phyloP scores from a whole-genome alignment of 805 yeast genomes.

The Monosporozyma yasuniensis region DNA sequence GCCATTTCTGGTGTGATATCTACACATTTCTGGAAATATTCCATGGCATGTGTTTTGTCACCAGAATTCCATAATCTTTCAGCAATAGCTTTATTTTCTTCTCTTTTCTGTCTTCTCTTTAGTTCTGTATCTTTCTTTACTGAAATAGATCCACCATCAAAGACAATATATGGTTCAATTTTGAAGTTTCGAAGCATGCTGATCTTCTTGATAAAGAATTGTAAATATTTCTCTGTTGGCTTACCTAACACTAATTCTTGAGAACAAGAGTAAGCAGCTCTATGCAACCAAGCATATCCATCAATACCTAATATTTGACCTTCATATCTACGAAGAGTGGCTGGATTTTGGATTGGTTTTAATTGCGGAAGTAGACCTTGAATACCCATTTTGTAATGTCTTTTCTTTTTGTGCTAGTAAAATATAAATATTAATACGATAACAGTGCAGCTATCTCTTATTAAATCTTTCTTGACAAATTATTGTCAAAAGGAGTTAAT shows the following conservation, averaged over 20 bases:
- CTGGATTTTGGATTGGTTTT: conserved; percentile 59
- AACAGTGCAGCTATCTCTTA: neutral
- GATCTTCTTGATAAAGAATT: conserved; percentile 58
- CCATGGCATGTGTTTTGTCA: conserved; percentile 51
- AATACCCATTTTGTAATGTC: conserved; percentile 54
- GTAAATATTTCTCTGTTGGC: conserved; percentile 66
- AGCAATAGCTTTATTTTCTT: conserved; percentile 51
- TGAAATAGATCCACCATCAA: conserved; percentile 85
- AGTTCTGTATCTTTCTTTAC: conserved; percentile 66
- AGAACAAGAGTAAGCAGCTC: conserved; percentile 75
- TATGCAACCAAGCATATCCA: conserved; percentile 93
- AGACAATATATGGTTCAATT: conserved; percentile 77
- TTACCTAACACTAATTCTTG: conserved; percentile 62
- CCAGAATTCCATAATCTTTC: conserved; percentile 43
- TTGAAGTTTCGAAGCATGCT: conserved; percentile 55
- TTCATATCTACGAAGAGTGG: conserved; percentile 48
- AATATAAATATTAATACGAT: neutral
- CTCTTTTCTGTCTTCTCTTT: conserved; percentile 51
- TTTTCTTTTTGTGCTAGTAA: neutral
- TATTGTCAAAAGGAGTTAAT: neutral
- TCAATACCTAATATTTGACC: conserved; percentile 87
- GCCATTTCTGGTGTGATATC: conserved; percentile 91
- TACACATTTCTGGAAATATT: conserved; percentile 66
- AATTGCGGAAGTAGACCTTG: conserved; percentile 72
- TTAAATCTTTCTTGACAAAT: neutral